Base-by-base conservation (phyloP, 148 eudicot genomes). In the Polygonum maritimum region DNA sequence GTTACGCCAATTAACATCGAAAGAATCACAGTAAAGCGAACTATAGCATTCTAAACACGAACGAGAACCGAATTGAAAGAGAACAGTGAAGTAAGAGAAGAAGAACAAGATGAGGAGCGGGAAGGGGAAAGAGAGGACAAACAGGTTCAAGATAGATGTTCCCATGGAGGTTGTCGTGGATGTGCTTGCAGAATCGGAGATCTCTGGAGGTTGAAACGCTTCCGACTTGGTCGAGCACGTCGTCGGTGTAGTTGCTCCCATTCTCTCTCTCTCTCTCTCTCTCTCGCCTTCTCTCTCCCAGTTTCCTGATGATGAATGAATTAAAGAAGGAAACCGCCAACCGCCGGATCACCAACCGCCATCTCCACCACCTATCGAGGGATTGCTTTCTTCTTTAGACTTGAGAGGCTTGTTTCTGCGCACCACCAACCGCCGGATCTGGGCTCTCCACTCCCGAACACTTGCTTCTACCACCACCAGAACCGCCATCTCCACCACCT, bases 81-180 rank as follows among this genome's bases (percentile, higher is more conserved):
- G 55, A 51, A 51, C 4, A 2, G 6, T 4, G 4, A 52, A 52
- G 22, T 52, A 18, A 0, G 18, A 4, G 76, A 69, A 4, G 76
- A 40, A 69, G 45, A 49, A 49, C 6, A 12, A n/a, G 1, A 44
- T 1, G 10, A 3, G 77, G 57, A 38, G 18, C 35, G n/a, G 5
- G 72, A 51, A 39, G 65, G 18, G 63, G 14, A 36, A 31, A 47
- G 19, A 38, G 45, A 48, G 9, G 16, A 19, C 13, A 21, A 83
- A 90, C 98, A 74, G 83, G 86, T 81, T 92, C 93, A 80, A 94
- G 86, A 80, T 81, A 85, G 39, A 94, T 92, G 87, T 84, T 84
- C 40, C 92, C 96, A 78, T 94, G 95, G 58, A 94, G 95, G 81
- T 90, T 94, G 77, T 94, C 98, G 77, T 84, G 82, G 19, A 94